Evolutionary conservation across 371 early-diverging fungal species (phyloP).

Genomic region (Smittium mucronatum): DNA sequence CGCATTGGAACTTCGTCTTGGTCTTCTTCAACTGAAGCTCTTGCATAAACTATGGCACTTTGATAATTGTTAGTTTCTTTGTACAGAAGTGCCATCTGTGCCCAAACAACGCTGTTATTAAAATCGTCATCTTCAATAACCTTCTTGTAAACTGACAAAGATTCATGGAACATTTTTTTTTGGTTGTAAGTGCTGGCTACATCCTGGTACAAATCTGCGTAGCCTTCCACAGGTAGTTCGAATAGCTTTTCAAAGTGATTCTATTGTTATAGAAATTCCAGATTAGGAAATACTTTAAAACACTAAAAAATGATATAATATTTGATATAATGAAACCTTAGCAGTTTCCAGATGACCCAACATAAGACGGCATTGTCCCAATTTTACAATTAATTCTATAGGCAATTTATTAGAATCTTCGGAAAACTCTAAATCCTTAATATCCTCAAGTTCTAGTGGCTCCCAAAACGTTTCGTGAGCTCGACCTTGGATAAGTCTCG

Average conservation of each 20-base stretch:
- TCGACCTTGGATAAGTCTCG: too few relatives aligned
- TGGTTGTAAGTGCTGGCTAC: constrained; percentile 60
- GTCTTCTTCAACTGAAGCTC: constrained; percentile 37
- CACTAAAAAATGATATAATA: too few relatives aligned
- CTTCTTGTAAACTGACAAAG: constrained; percentile 36
- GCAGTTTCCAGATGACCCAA: too few relatives aligned
- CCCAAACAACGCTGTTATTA: constrained; percentile 35
- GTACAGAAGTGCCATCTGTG: constrained; percentile 51
- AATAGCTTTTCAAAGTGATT: constrained; percentile 43
- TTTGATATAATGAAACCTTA: too few relatives aligned
- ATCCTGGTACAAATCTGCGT: constrained; percentile 66
- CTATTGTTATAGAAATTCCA: too few relatives aligned
- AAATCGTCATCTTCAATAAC: constrained; percentile 44
- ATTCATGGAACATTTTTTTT: not conserved
- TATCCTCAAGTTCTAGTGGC: too few relatives aligned
- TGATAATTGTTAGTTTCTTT: constrained; percentile 51
- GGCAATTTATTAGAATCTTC: too few relatives aligned
- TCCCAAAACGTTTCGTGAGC: too few relatives aligned
- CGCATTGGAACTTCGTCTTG: constrained; percentile 60
- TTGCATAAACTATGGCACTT: constrained; percentile 42
- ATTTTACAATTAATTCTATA: too few relatives aligned
- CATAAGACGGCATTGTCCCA: too few relatives aligned
- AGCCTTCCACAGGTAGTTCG: constrained; percentile 38
- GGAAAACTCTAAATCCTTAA: too few relatives aligned
- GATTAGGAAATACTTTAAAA: too few relatives aligned